Evolutionary conservation across 495 filamentous ascomycete species (phyloP), one percentile per base, ranked within the genome.

Genomic region (Poronia punctata): DNA sequence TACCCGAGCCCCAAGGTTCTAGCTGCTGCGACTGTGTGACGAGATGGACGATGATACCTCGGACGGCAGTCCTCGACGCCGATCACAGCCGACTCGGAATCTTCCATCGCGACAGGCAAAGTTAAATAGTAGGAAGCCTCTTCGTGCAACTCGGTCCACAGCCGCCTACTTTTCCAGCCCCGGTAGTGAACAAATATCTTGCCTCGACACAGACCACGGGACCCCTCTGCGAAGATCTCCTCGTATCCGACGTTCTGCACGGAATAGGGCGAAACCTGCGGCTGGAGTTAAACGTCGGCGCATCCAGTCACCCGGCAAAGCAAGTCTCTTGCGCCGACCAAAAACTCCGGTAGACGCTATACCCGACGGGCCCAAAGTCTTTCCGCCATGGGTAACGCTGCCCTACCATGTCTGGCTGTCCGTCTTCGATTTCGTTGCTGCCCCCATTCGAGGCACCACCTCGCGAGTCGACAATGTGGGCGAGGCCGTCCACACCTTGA

Each of bases 321-420:
- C 6, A 12, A 24, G 9, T 2, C 28, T 35, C 22, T 5, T 5
- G 4, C 12, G 19, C 18, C 31, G 11, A 25, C 20, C 29, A 3
- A 19, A 31, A 8, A 21, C 20, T 31, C 24, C 33, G 3, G 31
- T 44, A 8, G 37, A 45, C 21, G 24, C 37, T 23, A 26, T 11
- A 3, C 14, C 17, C 3, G 16, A 36, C 11, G 23, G 46, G n/a
- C 26, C 42, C 52, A 19, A 42, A 11, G 25, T 65, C 21, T 76
- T 76, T 24, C 84, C 79, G 27, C 67, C 74, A 4, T 95, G 85
- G 85, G 59, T 72, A 7, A 73, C 63, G 1, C 61, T 93, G 3
- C 86, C 86, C 1, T 87, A 89, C 46, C 71, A 83, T 15, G 64
- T 92, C 3, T 71, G 86, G 14, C 57, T 83, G 10, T 66, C 80